phyloP scores from a whole-genome alignment of 2,329 filamentous ascomycete genomes.

The Pyrenochaeta sp. region DNA sequence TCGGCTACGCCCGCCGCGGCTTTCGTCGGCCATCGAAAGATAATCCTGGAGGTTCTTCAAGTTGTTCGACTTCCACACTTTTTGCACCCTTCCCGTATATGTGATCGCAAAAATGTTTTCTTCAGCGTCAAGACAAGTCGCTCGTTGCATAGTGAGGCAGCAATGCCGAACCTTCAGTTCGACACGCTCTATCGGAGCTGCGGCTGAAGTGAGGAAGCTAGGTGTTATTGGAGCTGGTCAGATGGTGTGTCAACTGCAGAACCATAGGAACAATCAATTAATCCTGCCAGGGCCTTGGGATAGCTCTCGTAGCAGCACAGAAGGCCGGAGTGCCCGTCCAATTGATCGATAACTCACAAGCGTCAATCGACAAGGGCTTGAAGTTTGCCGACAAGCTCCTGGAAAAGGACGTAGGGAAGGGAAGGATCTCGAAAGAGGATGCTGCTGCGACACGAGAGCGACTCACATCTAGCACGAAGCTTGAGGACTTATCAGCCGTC shows the following conservation, averaged over 20 bases:
- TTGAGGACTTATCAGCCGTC: constrained; percentile 80
- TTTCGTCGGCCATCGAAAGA: constrained; percentile 30
- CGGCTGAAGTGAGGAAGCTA: constrained; percentile 80
- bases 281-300: constrained; percentile 79
- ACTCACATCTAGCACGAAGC: constrained; percentile 73
- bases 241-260: constrained; percentile 70
- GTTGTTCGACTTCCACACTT: constrained; percentile 9
- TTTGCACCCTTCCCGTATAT: constrained; percentile 1
- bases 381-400: constrained; percentile 95
- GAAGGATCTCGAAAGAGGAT: constrained; percentile 81
- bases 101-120: constrained; percentile 40
- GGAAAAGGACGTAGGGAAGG: constrained; percentile 89
- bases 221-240: constrained; percentile 95
- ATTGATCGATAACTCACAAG: constrained; percentile 83
- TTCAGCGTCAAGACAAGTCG: constrained; percentile 37
- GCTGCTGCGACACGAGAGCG: constrained; percentile 76
- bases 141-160: constrained; percentile 30
- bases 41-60: constrained; percentile 17
- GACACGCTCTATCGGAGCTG: constrained; percentile 64
- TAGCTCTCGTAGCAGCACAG: constrained; percentile 90
- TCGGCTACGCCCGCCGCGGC: constrained; percentile 31
- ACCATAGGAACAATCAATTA: constrained; percentile 16
- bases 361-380: constrained; percentile 86
- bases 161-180: constrained; percentile 71
- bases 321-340: constrained; percentile 85